Base-by-base conservation (phyloP, 352 stramenopile genomes). In the Phytophthora pluvialis region DNA sequence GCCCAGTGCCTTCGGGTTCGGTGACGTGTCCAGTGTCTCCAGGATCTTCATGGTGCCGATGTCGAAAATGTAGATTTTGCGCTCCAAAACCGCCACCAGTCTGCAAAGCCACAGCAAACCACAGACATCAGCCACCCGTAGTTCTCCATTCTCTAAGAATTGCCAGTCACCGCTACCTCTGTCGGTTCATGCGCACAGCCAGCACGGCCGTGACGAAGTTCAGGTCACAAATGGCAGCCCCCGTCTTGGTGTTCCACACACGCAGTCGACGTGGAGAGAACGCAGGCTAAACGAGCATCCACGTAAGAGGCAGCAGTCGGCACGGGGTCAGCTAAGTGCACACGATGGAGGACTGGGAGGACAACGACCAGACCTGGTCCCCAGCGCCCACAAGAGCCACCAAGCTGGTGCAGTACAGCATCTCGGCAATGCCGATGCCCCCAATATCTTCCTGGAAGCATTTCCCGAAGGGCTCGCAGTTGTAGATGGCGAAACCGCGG, bases 1-100 rank as follows among this genome's bases (percentile, higher is more conserved):
- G 52, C 89, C 95, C 15, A 96, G 56, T 9, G 88, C 87, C 48
- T 88, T 89, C 16, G 86, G 87, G 59, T 97, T 97, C 2, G 87
- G 86, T 40, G 88, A 92, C 53, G 91, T 97, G 53, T 97, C 89
- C 31, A 98, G 76, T 38, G 90, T 97, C 66, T 97, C 88, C 43
- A 98, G 76, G 39, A 97, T 92, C 69, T 97, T 95, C 90, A 98
- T 97, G 35, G 90, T 91, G 67, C 94, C 95, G 58, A 98, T 96
- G 75, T 98, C 92, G 45, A 98, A 97, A 70, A 98, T 97, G 71
- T 98, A 96, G 56, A 97, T 83, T 59, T 94, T 93, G 31, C 80
- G 84, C 72, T 97, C 88, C 13, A 98, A 75, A 33, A 96, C 87
- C 10, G 91, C 89, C 13, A 97, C 75, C 32, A 95, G 60, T 40